These are phyloP conservation scores for Mycena galericulata DNA, from an alignment of 768 basidiomycete species.

Conservation along the genomic window DNA sequence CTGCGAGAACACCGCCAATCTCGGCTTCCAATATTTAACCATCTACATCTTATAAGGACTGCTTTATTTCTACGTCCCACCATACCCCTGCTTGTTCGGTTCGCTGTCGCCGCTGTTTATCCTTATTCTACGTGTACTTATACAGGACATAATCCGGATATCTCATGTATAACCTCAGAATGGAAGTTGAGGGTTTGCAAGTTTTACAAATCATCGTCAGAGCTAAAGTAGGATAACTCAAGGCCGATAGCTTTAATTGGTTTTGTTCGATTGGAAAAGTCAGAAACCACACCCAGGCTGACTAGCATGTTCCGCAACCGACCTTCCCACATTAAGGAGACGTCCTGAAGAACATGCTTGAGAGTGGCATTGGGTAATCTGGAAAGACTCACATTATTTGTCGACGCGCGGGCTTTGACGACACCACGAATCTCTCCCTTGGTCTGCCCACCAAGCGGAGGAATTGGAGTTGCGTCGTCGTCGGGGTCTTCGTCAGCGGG, in stretches of 20 bases:
- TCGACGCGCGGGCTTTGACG: conserved; percentile 90
- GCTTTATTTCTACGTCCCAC: conserved; percentile 4
- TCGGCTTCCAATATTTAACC: conserved; percentile 42
- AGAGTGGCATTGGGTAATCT: not conserved
- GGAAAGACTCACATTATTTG: conserved; percentile 76
- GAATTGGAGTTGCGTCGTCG: conserved; percentile 27
- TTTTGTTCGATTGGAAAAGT: conserved; percentile 85
- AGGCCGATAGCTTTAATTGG: conserved; percentile 92
- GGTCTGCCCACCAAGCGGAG: conserved; percentile 29
- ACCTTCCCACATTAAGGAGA: conserved; percentile 95
- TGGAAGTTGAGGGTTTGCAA: not conserved
- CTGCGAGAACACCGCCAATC: conserved; percentile 39
- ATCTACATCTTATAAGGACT: conserved; percentile 6
- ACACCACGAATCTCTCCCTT: conserved; percentile 75
- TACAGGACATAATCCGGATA: conserved; percentile 21
- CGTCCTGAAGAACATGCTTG: conserved; percentile 62
- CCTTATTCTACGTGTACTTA: conserved; percentile 26
- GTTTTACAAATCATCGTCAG: conserved; percentile 43
- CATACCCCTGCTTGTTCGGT: not conserved
- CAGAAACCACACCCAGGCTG: conserved; percentile 91
- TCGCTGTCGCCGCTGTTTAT: conserved; percentile 1
- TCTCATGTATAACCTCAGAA: conserved; percentile 17
- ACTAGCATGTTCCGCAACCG: conserved; percentile 90
- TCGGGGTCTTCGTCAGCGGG: conserved; percentile 46
- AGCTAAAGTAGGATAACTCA: conserved; percentile 94